Percentiles rank a stretch among this genome's conserved stretches.
These are phyloP conservation scores for Pestalotiopsis sp. DNA, from an alignment of 2,329 filamentous ascomycete genomes.

Conservation along the genomic window DNA sequence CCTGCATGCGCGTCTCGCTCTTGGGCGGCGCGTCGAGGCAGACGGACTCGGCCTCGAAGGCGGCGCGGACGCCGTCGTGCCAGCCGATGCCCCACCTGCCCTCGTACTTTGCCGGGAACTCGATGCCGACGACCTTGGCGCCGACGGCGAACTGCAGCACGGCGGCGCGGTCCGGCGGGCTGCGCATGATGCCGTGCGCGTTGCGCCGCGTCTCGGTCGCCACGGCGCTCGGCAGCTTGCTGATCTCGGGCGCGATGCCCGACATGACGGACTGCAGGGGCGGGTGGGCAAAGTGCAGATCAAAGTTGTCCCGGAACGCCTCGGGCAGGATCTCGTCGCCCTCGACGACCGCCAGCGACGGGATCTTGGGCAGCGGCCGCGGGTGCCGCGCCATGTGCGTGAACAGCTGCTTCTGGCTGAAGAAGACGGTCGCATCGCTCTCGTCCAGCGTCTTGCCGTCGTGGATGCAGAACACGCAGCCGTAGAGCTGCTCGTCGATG, in stretches of 20 bases:
- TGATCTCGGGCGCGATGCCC: slow-evolving; percentile 42
- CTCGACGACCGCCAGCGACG: slow-evolving; percentile 53
- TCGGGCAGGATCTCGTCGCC: slow-evolving; percentile 39
- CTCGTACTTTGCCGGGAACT: slow-evolving; percentile 52
- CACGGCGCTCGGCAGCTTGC: slow-evolving; percentile 44
- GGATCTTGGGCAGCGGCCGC: slow-evolving; percentile 51
- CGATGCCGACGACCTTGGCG: slow-evolving; percentile 51
- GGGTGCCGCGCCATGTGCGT: slow-evolving; percentile 56
- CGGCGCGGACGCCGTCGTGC: slow-evolving; percentile 55
- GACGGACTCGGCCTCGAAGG: slow-evolving; percentile 51
- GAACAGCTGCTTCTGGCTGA: slow-evolving; percentile 54
- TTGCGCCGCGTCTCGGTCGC: slow-evolving; percentile 50
- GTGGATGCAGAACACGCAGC: slow-evolving; percentile 57
- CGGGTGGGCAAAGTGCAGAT: slow-evolving; percentile 50
- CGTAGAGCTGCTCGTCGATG: slow-evolving; percentile 56
- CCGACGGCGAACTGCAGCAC: slow-evolving; percentile 51
- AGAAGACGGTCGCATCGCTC: slow-evolving; percentile 60
- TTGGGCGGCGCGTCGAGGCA: slow-evolving; percentile 50
- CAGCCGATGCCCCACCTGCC: slow-evolving; percentile 62
- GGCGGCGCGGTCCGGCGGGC: slow-evolving; percentile 45
- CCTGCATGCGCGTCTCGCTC: slow-evolving; percentile 48
- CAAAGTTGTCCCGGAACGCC: slow-evolving; percentile 54
- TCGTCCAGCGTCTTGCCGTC: slow-evolving; percentile 51
- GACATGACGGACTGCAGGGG: slow-evolving; percentile 43
- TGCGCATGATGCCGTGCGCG: slow-evolving; percentile 45